Base-by-base conservation (phyloP, 108 stramenopile species). In the Nannochloropsis salina region DNA sequence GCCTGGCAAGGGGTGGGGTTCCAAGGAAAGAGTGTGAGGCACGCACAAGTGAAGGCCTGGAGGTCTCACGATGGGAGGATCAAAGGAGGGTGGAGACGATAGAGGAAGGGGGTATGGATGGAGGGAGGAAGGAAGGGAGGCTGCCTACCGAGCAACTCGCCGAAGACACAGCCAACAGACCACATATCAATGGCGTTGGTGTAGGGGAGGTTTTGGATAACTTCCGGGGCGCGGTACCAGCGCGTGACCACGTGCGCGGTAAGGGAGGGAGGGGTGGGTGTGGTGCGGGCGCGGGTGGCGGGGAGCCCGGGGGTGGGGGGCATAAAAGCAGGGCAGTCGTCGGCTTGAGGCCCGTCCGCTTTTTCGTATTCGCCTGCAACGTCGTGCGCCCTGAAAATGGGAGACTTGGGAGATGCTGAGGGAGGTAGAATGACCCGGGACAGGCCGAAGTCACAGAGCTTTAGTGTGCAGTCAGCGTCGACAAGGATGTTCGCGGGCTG, bases 121-220 rank as follows among this genome's bases (percentile, higher is more conserved):
- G 31, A 31, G 31, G 31, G 1, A 31, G 31, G 31, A 31, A 98
- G 97, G 91, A 99, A 98, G 84, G 94, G 94, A n/a, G 99, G 97
- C 90, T 94, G 94, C 61, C 98, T 86, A 12, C 89, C 89, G 80
- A 99, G 91, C 15, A 99, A 92, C 92, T 99, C 99, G 51, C 96
- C 99, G 86, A 99, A 96, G 84, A 99, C 97, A 88, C 99, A 99
- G 18, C 99, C 99, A n/a, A 97, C 97, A 9, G 51, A 47, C 88
- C 88, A 89, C 11, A 89, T 41, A 45, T 89, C 88, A 42, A 89
- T 83, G 41, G 88, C 85, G 83, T 88, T 44, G 42, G 6, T 31
- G 31, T 31, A 31, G 31, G 31, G 31, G 1, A 31, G 31, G 31
- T 31, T 31, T 31, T 31, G 88, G 90, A 93, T 93, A 51, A 93